Conservation (phyloP, 306 rosid genomes). For the Ziziphus jujuba region DNA sequence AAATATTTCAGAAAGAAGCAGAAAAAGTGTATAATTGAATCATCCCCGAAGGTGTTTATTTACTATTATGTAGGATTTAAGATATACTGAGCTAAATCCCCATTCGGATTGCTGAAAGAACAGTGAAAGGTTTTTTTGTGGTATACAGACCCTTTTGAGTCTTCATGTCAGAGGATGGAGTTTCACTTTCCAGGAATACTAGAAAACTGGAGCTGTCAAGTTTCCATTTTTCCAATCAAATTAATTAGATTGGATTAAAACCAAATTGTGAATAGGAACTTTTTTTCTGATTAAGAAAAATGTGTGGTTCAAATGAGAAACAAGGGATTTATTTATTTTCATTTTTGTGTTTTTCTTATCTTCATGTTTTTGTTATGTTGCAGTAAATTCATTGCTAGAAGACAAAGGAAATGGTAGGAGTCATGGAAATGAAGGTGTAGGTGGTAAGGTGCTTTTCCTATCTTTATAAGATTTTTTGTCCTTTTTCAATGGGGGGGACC, state of each 20-base stretch:
- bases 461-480: slow-evolving; percentile 8
- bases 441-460: slow-evolving; percentile 2
- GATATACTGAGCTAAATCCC: no score
- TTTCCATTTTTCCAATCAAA: background rate
- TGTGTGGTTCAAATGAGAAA: slow-evolving; percentile 20
- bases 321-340: slow-evolving; percentile 11
- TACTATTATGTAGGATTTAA: no score
- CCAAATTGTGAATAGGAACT: background rate
- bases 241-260: no score
- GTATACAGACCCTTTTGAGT: background rate
- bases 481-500: slow-evolving; percentile 22
- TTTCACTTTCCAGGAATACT: background rate
- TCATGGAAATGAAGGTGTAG: slow-evolving; percentile 3
- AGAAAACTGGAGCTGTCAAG: no score
- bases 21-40: background rate
- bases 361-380: slow-evolving; percentile 22
- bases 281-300: background rate
- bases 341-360: no score
- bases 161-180: slow-evolving; percentile 2
- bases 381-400: slow-evolving; percentile 1
- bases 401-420: slow-evolving; percentile 6
- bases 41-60: background rate
- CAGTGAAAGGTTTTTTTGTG: background rate
- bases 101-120: background rate
- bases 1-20: background rate